A percentile compares a stretch with the other conserved stretches of the same genome.
phyloP scores from a whole-genome alignment of 2,329 filamentous ascomycete genomes.

The Aspergillus tamarii region DNA sequence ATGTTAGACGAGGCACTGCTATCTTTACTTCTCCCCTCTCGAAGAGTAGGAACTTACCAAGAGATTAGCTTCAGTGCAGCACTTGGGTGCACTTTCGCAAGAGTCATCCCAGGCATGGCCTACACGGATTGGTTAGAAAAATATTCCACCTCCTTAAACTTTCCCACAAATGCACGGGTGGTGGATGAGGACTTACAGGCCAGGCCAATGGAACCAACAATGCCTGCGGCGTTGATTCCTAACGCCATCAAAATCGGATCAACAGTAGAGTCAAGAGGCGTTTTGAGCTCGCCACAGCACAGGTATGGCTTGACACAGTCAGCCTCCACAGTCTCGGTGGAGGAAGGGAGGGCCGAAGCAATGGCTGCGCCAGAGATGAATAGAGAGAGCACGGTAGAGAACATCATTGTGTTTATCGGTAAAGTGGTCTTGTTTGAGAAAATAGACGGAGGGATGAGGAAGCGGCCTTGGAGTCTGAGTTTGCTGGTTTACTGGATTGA shows the following conservation, averaged over 20 bases:
- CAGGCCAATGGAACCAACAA: slow-evolving; percentile 34
- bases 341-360: slow-evolving; percentile 30
- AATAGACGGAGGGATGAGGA: not conserved
- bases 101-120: slow-evolving; percentile 27
- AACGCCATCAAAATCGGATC: slow-evolving; percentile 30
- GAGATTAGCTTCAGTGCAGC: slow-evolving; percentile 36
- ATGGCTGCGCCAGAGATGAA: slow-evolving; percentile 33
- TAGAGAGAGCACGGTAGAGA: slow-evolving; percentile 31
- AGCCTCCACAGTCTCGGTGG: slow-evolving; percentile 4
- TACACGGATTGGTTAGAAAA: slow-evolving; percentile 10
- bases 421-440: not conserved
- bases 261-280: slow-evolving; percentile 30
- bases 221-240: slow-evolving; percentile 26
- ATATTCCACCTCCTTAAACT: slow-evolving; percentile 1
- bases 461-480: not conserved
- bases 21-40: not conserved
- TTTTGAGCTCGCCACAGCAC: slow-evolving; percentile 34
- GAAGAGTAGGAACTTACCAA: slow-evolving; percentile 24
- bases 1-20: not conserved
- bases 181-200: slow-evolving; percentile 22
- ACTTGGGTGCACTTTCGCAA: slow-evolving; percentile 30
- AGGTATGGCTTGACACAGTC: slow-evolving; percentile 27
- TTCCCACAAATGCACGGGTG: not conserved
- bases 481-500: not conserved
- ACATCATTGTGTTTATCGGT: slow-evolving; percentile 28